Evolutionary conservation across 1,284 basidiomycete genomes (phyloP), one percentile per base, ranked within the genome.

Genomic region (Ustilago xerochloae): DNA sequence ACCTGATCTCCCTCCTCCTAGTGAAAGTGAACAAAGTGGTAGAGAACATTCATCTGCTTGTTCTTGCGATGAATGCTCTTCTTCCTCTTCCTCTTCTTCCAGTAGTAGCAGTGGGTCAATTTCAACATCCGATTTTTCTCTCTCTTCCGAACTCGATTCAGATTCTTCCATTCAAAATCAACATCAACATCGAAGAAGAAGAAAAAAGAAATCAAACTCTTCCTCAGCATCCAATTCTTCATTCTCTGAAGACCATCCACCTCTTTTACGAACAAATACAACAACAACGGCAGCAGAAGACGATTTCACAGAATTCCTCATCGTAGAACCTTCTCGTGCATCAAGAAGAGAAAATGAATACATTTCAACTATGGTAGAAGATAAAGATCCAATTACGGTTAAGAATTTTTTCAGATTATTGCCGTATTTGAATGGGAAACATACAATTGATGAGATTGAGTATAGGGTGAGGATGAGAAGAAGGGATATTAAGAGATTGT

Each of bases 301-400:
- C 2, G 62, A 68, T 26, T 52, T 39, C 24, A 53, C 33, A 9
- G 63, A 62, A 12, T 51, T 89, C 1, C 89, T 94, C 82, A 93
- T 95, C 52, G 87, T 87, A 55, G 91, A 94, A 84, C 93, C 93
- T n/a, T 90, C 90, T 1, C 88, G 90, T 33, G 93, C 93, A 24
- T 92, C 90, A 13, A 87, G 90, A 8, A 81, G 90, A 57, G 91
- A 95, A 83, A 88, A 90, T 50, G 87, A 88, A 59, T 95, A 93
- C 92, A 86, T 95, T 49, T 87, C 89, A 22, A 91, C 89, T 15
- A 95, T 95, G 91, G 90, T 90, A 1, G 89, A 90, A 18, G 91
- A 90, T 6, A 93, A 92, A 83, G 90, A 91, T 46, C 35, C 71
- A 0, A 61, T 54, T 36, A 66, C 74, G 10, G 61, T 61, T 30